Percentiles rank a stretch among this genome's conserved stretches.
Evolutionary conservation across 108 stramenopile genomes (phyloP).

Genomic region (Aurantiochytrium sp.): DNA sequence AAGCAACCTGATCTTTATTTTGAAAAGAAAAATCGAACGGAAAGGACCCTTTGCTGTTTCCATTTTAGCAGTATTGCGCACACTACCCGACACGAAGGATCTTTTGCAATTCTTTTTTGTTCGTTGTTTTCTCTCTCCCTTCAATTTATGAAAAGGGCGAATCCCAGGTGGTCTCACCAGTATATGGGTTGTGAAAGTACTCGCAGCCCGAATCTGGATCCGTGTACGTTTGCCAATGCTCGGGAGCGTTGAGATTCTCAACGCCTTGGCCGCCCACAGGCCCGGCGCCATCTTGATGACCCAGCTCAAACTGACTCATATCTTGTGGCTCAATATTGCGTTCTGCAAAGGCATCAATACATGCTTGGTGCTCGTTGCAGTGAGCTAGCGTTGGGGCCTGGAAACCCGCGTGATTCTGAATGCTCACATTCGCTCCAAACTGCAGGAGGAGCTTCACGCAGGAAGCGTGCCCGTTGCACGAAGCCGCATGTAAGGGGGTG

Average conservation of each 20-base stretch:
- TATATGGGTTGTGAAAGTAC: not conserved
- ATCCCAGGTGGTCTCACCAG: not conserved
- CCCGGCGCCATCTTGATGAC: too few relatives aligned
- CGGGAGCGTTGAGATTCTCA: not conserved
- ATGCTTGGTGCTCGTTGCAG: not conserved
- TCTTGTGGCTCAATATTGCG: not conserved
- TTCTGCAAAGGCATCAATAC: not conserved
- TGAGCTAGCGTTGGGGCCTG: not conserved
- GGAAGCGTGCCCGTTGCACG: slow-evolving; percentile 19
- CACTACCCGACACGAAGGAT: too few relatives aligned
- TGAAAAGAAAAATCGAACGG: too few relatives aligned
- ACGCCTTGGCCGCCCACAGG: not conserved
- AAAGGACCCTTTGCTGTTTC: too few relatives aligned
- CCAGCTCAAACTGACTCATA: not conserved
- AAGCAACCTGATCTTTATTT: too few relatives aligned
- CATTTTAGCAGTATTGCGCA: too few relatives aligned
- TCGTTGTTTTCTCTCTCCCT: not conserved
- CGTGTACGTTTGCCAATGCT: not conserved
- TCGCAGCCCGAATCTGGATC: not conserved
- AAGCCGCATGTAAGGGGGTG: slow-evolving; percentile 27
- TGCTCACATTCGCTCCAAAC: not conserved
- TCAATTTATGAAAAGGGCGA: not conserved
- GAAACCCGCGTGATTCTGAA: not conserved
- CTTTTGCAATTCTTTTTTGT: too few relatives aligned
- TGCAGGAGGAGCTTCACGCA: slow-evolving; percentile 17